Percentiles rank a stretch among this genome's conserved stretches.
phyloP scores from a whole-genome alignment of 352 stramenopile species.

The Phytophthora syringae region DNA sequence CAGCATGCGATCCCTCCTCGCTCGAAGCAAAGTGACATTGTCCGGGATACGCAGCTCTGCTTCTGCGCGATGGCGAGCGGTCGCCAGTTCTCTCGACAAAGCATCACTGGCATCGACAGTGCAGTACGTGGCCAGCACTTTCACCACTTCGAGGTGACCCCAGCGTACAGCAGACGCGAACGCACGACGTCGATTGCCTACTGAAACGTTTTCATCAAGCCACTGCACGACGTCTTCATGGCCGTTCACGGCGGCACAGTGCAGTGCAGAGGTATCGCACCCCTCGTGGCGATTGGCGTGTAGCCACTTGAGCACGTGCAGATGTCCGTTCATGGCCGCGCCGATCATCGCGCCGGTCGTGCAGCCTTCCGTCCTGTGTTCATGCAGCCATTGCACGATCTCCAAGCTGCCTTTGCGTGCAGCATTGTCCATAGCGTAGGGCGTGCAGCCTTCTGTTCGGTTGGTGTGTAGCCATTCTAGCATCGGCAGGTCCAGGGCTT shows the following conservation, averaged over 20 bases:
- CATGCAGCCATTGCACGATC: constrained; percentile 43
- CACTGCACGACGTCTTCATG: constrained; percentile 30
- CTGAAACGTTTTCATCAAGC: constrained; percentile 24
- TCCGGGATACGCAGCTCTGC: constrained; percentile 12
- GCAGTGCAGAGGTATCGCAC: constrained; percentile 35
- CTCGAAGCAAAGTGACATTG: constrained; percentile 13
- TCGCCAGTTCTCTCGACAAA: constrained; percentile 10
- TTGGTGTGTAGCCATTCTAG: constrained; percentile 47
- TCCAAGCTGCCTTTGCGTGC: constrained; percentile 38
- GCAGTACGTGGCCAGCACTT: constrained; percentile 34
- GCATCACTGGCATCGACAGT: constrained; percentile 16
- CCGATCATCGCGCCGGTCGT: constrained; percentile 39
- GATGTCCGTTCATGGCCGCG: constrained; percentile 40
- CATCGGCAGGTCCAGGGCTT: constrained; percentile 39
- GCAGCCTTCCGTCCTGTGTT: constrained; percentile 33
- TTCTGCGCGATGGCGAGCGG: constrained; percentile 12
- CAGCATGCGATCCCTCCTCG: constrained; percentile 25
- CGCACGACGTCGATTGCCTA: constrained; percentile 30
- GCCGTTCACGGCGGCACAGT: constrained; percentile 38
- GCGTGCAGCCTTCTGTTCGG: constrained; percentile 42
- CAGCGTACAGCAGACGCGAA: constrained; percentile 40
- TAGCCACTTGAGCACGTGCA: constrained; percentile 41
- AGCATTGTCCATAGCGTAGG: constrained; percentile 44
- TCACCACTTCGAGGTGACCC: constrained; percentile 37
- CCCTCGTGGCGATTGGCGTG: constrained; percentile 37